phyloP scores from a whole-genome alignment of 1,139 yeast genomes.

The Spathaspora sp. region DNA sequence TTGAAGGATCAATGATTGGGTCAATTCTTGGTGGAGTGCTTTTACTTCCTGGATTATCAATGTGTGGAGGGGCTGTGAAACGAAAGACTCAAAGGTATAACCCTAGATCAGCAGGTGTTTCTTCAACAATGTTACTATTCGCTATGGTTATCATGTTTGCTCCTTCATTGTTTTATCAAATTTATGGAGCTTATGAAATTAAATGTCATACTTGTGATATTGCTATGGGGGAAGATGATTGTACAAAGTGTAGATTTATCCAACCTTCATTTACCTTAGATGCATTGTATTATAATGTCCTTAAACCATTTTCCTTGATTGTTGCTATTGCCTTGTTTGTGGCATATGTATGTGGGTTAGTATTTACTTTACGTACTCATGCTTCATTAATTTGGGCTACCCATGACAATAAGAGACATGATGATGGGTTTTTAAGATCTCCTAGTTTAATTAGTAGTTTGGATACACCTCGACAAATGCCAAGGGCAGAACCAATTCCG shows the following conservation, averaged over 20 bases:
- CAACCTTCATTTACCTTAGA: constrained; percentile 73
- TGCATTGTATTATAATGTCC: constrained; percentile 60
- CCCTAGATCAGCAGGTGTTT: constrained; percentile 95
- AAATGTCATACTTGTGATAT: constrained; percentile 55
- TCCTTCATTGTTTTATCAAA: constrained; percentile 87
- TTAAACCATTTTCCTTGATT: constrained; percentile 78
- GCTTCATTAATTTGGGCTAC: constrained; percentile 95
- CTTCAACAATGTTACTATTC: constrained; percentile 90
- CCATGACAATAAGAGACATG: constrained; percentile 23
- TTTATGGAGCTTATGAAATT: constrained; percentile 85
- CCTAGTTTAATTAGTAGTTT: constrained; percentile 34
- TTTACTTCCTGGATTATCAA: constrained; percentile 87
- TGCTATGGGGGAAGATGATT: constrained; percentile 31
- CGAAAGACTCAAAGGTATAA: constrained; percentile 93
- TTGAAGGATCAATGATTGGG: constrained; percentile 97
- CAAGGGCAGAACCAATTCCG: constrained; percentile 6
- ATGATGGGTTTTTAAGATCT: constrained; percentile 27
- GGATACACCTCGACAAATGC: constrained; percentile 23
- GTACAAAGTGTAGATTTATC: constrained; percentile 73
- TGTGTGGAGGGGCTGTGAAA: constrained; percentile 94
- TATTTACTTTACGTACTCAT: constrained; percentile 92
- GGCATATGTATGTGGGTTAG: constrained; percentile 86
- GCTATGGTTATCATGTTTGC: constrained; percentile 92
- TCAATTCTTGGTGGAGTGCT: constrained; percentile 91
- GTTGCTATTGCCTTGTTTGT: constrained; percentile 80